Conservation (phyloP, 1,284 basidiomycete species). For the Cerioporus squamosus region DNA sequence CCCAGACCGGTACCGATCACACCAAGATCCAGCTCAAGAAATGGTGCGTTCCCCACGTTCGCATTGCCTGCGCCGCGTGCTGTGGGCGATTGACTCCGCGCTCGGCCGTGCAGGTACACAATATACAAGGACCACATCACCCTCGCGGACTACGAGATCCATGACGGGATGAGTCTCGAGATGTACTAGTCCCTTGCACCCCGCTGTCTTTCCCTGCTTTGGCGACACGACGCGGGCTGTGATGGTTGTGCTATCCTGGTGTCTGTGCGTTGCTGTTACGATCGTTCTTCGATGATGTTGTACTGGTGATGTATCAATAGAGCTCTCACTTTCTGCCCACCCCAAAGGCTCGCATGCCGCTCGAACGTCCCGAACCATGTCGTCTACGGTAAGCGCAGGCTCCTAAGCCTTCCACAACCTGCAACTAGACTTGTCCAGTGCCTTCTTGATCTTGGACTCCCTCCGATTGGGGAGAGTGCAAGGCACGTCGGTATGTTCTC, state of each 20-base stretch:
- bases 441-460: slow-evolving; percentile 44
- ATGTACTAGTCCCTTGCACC: slow-evolving; percentile 86
- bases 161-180: slow-evolving; percentile 94
- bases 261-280: background rate
- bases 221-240: background rate
- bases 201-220: background rate
- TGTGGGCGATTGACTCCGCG: background rate
- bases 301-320: slow-evolving; percentile 18
- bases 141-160: slow-evolving; percentile 91
- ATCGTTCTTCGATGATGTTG: slow-evolving; percentile 2
- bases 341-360: no score
- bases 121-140: slow-evolving; percentile 96
- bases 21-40: slow-evolving; percentile 96
- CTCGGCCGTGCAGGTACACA: slow-evolving; percentile 68
- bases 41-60: slow-evolving; percentile 62
- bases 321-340: background rate
- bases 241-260: background rate
- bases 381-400: no score
- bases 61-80: background rate
- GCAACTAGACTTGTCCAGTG: slow-evolving; percentile 43
- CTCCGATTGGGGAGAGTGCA: slow-evolving; percentile 53
- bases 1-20: slow-evolving; percentile 90
- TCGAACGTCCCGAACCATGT: no score
- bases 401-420: slow-evolving; percentile 36
- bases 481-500: slow-evolving; percentile 56